Base-by-base conservation (phyloP, 352 stramenopile species). In the Pythium volutum region DNA sequence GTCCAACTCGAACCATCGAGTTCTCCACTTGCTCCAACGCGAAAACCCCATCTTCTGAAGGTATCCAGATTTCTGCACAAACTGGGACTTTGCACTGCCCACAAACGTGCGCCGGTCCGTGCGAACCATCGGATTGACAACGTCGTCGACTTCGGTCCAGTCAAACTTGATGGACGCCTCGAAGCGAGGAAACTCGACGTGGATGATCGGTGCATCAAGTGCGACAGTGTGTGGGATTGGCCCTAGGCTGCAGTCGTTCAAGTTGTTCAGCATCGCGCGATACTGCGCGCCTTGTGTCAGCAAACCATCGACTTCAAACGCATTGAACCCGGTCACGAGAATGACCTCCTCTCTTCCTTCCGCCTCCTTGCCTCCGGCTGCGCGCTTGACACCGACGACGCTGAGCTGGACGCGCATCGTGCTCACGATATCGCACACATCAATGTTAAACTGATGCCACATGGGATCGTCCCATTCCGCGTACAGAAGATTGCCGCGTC, bases 41-140 rank as follows among this genome's bases (percentile, higher is more conserved):
- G 78, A 88, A 46, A 81, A 86, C 33, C 85, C 85, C 31, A 91
- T 74, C 69, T 93, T 95, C 46, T 91, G 84, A 0, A 95, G 77
- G 81, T 81, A 95, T 20, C 85, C 85, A 47, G 89, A 82, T 59
- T 95, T 95, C 38, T 74, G 73, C 7, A 95, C 67, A 70, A 87
- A 80, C 9, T 73, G 66, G 8, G 78, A 72, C 42, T 78, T 79
- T 39, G 73, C 77, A 38, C 68, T 73, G 27, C 66, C 74, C n/a
- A 89, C 71, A 25, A 88, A 77, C 20, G 76, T 84, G 27, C 74
- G 74, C 29, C 82, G 78, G 7, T 79, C 64, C 43, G 67, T 66
- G 12, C 78, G 76, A 7, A 74, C 70, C 43, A 70, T 66, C 18
- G 38, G 43, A 12, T 43, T 31, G 3, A 23, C 36, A 26, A 25